These are phyloP conservation scores for Colletotrichum gloeosporioides DNA, from an alignment of 2,329 filamentous ascomycete species.

Conservation along the genomic window DNA sequence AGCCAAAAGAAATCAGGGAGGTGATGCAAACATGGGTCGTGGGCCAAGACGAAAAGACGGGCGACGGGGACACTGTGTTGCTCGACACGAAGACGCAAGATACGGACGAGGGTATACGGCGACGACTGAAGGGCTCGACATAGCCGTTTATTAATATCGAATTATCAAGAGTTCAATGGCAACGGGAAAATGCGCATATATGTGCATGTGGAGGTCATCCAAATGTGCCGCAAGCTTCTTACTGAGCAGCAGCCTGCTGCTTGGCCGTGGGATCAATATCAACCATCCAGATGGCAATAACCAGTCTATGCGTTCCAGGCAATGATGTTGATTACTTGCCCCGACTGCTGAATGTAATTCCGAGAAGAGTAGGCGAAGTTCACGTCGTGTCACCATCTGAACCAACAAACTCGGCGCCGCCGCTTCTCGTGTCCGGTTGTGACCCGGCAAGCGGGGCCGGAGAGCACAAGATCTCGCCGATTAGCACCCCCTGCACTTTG, in stretches of 20 bases:
- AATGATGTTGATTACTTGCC: not conserved
- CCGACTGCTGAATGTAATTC: not conserved
- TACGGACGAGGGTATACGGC: slow-evolving; percentile 12
- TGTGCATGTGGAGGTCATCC: not conserved
- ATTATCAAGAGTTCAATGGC: not conserved
- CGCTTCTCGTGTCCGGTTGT: not conserved
- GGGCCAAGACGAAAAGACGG: slow-evolving; percentile 38
- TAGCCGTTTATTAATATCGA: not conserved
- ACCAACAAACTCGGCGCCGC: not conserved
- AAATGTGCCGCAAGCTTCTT: not conserved
- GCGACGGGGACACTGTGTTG: not conserved
- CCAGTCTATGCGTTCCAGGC: not conserved
- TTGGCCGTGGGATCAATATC: not conserved
- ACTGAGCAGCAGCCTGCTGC: not conserved
- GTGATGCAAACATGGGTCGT: slow-evolving; percentile 77
- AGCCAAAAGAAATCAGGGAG: slow-evolving; percentile 68
- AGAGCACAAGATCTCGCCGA: not conserved
- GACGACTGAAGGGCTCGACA: not conserved
- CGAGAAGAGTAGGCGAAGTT: not conserved
- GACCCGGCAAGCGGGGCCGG: not conserved
- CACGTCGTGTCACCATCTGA: not conserved
- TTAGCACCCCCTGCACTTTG: not conserved
- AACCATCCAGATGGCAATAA: not conserved
- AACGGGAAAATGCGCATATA: not conserved
- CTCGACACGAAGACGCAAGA: slow-evolving; percentile 3